These are phyloP conservation scores for Aspergillus sp. DNA, from an alignment of 2,329 filamentous ascomycete genomes.

Conservation along the genomic window DNA sequence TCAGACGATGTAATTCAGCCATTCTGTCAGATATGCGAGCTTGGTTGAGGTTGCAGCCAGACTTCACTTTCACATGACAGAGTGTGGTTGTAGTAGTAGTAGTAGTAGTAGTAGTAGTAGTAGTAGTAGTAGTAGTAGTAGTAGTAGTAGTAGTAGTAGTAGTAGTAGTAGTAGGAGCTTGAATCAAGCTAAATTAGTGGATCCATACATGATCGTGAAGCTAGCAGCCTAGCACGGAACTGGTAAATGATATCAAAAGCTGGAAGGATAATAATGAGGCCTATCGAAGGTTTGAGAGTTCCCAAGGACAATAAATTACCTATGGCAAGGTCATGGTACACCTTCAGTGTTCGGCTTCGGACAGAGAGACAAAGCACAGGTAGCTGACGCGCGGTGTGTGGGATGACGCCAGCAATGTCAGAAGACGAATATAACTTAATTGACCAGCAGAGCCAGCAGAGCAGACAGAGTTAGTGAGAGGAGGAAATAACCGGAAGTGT, in stretches of 20 bases:
- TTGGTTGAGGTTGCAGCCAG: neutral
- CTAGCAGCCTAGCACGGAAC: conserved; percentile 10
- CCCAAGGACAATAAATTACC: neutral
- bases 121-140: too few relatives aligned
- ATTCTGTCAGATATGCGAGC: neutral
- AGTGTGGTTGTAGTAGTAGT: neutral
- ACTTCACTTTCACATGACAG: neutral
- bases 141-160: too few relatives aligned
- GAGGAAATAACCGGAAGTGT: neutral
- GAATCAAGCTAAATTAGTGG: conserved; percentile 11
- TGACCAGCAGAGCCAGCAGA: neutral
- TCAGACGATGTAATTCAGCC: neutral
- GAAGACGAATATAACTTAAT: neutral
- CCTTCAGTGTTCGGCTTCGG: too few relatives aligned
- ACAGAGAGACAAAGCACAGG: too few relatives aligned
- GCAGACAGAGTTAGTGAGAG: neutral
- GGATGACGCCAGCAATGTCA: neutral
- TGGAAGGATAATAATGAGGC: neutral
- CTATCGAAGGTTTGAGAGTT: neutral
- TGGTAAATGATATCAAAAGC: conserved; percentile 2
- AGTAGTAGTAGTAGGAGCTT: neutral
- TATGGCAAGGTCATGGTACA: neutral
- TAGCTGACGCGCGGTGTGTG: neutral
- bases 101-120: too few relatives aligned
- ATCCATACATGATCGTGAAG: conserved; percentile 8